Evolutionary conservation across 345 rosid genomes (phyloP).

Genomic region (Citrus cavaleriei): DNA sequence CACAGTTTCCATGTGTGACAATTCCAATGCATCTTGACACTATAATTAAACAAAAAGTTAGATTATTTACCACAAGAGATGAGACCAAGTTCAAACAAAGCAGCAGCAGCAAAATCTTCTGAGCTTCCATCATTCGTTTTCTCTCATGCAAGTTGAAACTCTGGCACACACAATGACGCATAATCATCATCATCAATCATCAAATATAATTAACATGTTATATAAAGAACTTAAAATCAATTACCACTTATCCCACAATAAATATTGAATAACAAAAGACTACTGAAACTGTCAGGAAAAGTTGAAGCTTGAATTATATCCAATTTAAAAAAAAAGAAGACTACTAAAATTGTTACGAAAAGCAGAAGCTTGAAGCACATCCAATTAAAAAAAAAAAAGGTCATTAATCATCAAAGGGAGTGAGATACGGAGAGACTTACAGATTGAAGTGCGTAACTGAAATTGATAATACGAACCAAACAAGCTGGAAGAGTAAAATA

Average conservation of each 20-base stretch:
- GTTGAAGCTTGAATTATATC: not conserved
- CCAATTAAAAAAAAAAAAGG: not conserved
- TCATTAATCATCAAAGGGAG: not conserved
- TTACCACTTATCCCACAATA: not conserved
- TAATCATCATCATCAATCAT: not conserved
- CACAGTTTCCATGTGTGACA: not conserved
- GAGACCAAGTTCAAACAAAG: constrained; percentile 29
- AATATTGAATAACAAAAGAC: not conserved
- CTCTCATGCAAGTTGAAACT: not conserved
- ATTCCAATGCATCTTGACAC: not conserved
- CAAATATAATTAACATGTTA: not conserved
- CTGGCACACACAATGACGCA: not conserved
- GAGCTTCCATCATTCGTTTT: constrained; percentile 28
- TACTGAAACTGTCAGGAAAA: not conserved
- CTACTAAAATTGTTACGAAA: not conserved
- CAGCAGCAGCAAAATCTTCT: constrained; percentile 28
- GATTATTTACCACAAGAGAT: constrained; percentile 36
- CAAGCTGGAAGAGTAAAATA: no score
- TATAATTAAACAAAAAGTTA: not conserved
- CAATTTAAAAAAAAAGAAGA: not conserved
- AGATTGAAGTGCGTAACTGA: not conserved
- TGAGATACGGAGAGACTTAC: not conserved
- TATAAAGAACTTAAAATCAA: not conserved
- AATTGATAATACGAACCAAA: not conserved
- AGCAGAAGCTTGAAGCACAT: not conserved